These are phyloP conservation scores for Kregervanrija pseudodelftensis DNA, from an alignment of 805 yeast species.

Conservation along the genomic window DNA sequence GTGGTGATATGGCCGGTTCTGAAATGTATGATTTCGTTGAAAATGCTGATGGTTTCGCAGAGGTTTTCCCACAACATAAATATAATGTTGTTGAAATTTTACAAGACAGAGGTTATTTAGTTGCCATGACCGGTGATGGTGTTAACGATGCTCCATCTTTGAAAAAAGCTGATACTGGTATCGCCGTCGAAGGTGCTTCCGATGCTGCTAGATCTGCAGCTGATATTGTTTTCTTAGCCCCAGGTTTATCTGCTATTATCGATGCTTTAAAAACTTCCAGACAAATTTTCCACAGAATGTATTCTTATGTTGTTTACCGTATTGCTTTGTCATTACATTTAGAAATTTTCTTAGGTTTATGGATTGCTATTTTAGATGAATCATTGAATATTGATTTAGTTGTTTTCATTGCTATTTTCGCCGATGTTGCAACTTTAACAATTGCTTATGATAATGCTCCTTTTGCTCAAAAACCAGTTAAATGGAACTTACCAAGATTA, in stretches of 20 bases:
- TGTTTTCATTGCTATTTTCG: constrained; percentile 93
- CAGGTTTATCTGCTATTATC: constrained; percentile 88
- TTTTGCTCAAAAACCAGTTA: constrained; percentile 80
- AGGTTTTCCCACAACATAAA: constrained; percentile 95
- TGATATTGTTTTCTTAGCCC: constrained; percentile 89
- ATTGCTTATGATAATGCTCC: constrained; percentile 85
- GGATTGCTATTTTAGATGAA: constrained; percentile 87
- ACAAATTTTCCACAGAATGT: constrained; percentile 97
- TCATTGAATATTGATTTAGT: constrained; percentile 80
- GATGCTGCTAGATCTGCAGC: constrained; percentile 95
- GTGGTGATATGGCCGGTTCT: constrained; percentile 90
- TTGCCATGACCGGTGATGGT: constrained; percentile 99
- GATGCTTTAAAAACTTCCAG: constrained; percentile 90
- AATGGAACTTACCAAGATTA: constrained; percentile 90
- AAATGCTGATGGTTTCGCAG: constrained; percentile 96
- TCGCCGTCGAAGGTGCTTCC: constrained; percentile 95
- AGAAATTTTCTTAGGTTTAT: constrained; percentile 87
- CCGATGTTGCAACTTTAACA: constrained; percentile 93
- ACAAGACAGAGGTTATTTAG: constrained; percentile 91
- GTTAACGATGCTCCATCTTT: constrained; percentile 94
- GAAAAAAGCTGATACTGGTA: constrained; percentile 91
- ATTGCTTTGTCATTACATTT: constrained; percentile 89
- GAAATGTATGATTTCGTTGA: constrained; percentile 94
- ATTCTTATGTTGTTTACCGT: constrained; percentile 94
- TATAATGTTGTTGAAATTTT: constrained; percentile 90